Conservation (phyloP, 768 basidiomycete species). For the Tephrocybe sp. region DNA sequence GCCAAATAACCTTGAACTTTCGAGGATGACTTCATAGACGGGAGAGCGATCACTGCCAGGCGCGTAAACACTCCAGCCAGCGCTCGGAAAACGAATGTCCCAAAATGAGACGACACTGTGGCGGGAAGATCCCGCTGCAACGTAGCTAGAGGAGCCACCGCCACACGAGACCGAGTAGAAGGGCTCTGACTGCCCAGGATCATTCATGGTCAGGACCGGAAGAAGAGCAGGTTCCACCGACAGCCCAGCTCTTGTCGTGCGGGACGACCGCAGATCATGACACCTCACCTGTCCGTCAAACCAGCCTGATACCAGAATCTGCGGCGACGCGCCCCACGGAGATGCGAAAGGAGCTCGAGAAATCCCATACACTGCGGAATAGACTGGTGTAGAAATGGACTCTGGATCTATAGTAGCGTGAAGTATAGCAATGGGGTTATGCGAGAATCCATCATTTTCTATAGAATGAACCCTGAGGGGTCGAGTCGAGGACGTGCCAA, state of each 20-base stretch:
- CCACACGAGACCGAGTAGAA: slow-evolving; percentile 78
- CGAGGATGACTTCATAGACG: slow-evolving; percentile 71
- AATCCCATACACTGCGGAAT: slow-evolving; percentile 74
- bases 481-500: slow-evolving; percentile 60
- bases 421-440: slow-evolving; percentile 49
- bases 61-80: slow-evolving; percentile 78
- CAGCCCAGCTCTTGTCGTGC: slow-evolving; percentile 13
- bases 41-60: slow-evolving; percentile 81
- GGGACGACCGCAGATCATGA: slow-evolving; percentile 67
- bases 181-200: slow-evolving; percentile 71
- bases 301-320: slow-evolving; percentile 79
- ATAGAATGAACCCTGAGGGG: slow-evolving; percentile 64
- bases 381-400: slow-evolving; percentile 20
- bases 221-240: slow-evolving; percentile 34
- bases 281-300: slow-evolving; percentile 74
- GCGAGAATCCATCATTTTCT: slow-evolving; percentile 42
- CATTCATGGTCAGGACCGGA: slow-evolving; percentile 61
- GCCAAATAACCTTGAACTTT: slow-evolving; percentile 79
- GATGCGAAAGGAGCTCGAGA: slow-evolving; percentile 58
- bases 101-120: slow-evolving; percentile 81
- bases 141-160: slow-evolving; percentile 62
- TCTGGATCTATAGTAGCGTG: slow-evolving; percentile 30
- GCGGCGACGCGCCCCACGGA: slow-evolving; percentile 69
- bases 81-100: slow-evolving; percentile 65
- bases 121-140: slow-evolving; percentile 76